Conservation (phyloP, 2,329 filamentous ascomycete species). For the Neoarthrinium moseri region DNA sequence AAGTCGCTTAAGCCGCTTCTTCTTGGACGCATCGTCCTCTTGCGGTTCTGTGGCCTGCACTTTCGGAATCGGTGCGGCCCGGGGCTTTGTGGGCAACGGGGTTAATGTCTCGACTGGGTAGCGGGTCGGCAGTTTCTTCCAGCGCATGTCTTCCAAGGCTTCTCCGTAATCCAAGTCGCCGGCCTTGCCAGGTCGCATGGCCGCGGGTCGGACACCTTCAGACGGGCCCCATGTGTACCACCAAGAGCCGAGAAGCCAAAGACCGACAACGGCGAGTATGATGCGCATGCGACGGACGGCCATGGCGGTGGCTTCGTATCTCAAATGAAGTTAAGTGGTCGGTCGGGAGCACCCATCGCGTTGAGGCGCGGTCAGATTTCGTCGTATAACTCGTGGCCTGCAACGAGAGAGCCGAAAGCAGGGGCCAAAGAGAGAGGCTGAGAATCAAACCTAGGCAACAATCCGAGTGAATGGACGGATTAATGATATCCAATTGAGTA, state of each 20-base stretch:
- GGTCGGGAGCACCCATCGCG: no score
- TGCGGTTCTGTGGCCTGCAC: constrained; percentile 56
- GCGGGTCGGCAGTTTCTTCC: constrained; percentile 32
- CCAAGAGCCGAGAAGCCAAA: constrained; percentile 29
- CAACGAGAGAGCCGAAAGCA: no score
- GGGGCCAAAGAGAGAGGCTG: no score
- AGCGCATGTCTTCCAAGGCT: constrained; percentile 17
- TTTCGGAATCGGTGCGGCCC: constrained; percentile 54
- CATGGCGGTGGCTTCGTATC: no score
- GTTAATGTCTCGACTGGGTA: constrained; percentile 31
- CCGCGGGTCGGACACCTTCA: constrained; percentile 9
- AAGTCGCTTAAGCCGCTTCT: constrained; percentile 35
- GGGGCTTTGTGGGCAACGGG: constrained; percentile 33
- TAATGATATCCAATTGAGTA: no score
- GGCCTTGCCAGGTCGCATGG: neutral
- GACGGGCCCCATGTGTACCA: constrained; percentile 25
- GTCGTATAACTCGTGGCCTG: no score
- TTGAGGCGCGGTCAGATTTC: no score
- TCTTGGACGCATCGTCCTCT: constrained; percentile 33
- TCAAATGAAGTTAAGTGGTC: no score
- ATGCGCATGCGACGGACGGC: constrained; percentile 27
- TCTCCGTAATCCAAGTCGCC: constrained; percentile 7
- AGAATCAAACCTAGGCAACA: no score
- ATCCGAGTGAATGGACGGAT: no score
- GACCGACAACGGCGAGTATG: constrained; percentile 23